Percentiles rank a stretch among this genome's conserved stretches.
These are phyloP conservation scores for Pseudozyma sp. DNA, from an alignment of 1,284 basidiomycete species.

Conservation along the genomic window DNA sequence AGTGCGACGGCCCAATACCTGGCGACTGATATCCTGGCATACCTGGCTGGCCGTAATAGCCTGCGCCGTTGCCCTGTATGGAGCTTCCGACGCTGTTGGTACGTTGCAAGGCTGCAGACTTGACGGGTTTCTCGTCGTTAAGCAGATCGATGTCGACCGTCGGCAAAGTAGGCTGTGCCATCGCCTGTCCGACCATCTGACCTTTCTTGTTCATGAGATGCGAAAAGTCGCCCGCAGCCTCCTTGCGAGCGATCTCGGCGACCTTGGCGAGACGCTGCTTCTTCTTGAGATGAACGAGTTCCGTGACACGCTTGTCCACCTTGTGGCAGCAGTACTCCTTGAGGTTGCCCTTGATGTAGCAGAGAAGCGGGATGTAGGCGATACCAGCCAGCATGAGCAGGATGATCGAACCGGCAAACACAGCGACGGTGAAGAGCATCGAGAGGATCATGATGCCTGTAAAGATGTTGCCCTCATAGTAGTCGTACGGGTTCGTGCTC, in stretches of 20 bases:
- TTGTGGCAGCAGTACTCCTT: constrained; percentile 99
- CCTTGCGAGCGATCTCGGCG: constrained; percentile 85
- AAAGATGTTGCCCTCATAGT: constrained; percentile 74
- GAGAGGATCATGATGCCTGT: constrained; percentile 86
- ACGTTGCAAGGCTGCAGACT: constrained; percentile 29
- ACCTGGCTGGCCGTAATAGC: constrained; percentile 26
- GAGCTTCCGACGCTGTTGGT: constrained; percentile 42
- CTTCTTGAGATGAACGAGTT: constrained; percentile 90
- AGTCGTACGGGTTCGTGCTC: constrained; percentile 76
- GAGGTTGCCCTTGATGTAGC: constrained; percentile 93
- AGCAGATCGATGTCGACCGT: constrained; percentile 87
- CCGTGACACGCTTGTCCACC: constrained; percentile 94
- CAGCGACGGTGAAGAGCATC: constrained; percentile 87
- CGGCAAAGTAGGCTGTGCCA: constrained; percentile 95
- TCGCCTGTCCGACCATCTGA: constrained; percentile 80
- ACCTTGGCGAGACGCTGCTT: constrained; percentile 86
- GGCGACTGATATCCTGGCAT: constrained; percentile 27
- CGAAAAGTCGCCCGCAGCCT: constrained; percentile 87
- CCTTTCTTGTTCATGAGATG: constrained; percentile 95
- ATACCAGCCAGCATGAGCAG: constrained; percentile 85
- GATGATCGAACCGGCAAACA: constrained; percentile 86
- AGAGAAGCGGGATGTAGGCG: constrained; percentile 89
- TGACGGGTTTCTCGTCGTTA: constrained; percentile 72
- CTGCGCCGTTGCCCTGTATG: constrained; percentile 27
- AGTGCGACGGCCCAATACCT: constrained; percentile 29